phyloP scores from a whole-genome alignment of 2,329 filamentous ascomycete genomes.

The Epichloe bromicola region DNA sequence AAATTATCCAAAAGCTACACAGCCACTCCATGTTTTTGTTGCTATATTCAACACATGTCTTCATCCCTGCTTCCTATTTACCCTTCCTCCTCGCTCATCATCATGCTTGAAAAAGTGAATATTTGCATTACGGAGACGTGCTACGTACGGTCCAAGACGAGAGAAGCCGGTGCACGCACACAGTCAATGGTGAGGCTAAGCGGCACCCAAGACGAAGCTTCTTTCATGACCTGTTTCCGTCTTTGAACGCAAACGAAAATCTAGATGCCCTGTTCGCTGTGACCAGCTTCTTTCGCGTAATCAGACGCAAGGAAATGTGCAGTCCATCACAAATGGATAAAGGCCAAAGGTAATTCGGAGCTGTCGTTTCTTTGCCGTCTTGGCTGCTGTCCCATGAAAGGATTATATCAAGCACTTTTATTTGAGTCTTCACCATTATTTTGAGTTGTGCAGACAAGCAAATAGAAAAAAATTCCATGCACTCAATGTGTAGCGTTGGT shows the following conservation, averaged over 20 bases:
- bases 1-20: not conserved
- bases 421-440: not conserved
- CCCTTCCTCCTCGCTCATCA: not conserved
- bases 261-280: constrained; percentile 12
- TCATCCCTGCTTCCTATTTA: not conserved
- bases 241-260: not conserved
- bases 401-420: too few relatives aligned
- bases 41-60: not conserved
- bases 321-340: not conserved
- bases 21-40: not conserved
- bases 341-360: not conserved
- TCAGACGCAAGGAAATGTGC: not conserved
- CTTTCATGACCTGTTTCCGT: too few relatives aligned
- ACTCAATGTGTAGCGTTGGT: not conserved
- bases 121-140: not conserved
- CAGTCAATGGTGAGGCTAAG: not conserved
- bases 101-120: not conserved
- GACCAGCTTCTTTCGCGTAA: constrained; percentile 1
- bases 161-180: not conserved
- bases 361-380: too few relatives aligned
- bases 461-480: not conserved
- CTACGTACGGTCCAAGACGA: not conserved
- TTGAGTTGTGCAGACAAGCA: not conserved
- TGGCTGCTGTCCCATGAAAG: too few relatives aligned
- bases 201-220: too few relatives aligned